These are phyloP conservation scores for Golubevia pallescens DNA, from an alignment of 1,284 basidiomycete genomes.

Conservation along the genomic window DNA sequence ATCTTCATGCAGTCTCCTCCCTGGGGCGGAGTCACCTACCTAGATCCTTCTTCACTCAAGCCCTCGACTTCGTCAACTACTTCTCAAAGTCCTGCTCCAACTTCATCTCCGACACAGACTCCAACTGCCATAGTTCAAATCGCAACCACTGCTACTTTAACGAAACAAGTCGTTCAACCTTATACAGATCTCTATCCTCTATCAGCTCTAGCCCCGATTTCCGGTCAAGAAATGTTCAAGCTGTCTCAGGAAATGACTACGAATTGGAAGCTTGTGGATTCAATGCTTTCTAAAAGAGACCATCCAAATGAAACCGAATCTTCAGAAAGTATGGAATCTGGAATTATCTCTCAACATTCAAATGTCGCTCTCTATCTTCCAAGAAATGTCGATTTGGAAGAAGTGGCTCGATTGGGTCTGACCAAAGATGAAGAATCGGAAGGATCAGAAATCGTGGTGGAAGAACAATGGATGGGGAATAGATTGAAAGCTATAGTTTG, in stretches of 20 bases:
- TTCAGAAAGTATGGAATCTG: too few species aligned
- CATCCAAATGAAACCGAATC: too few species aligned
- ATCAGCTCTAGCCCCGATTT: conserved; percentile 76
- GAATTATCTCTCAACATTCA: conserved; percentile 68
- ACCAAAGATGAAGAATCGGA: conserved; percentile 11
- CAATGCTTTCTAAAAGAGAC: too few species aligned
- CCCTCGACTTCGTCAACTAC: conserved; percentile 1
- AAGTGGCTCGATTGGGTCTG: conserved; percentile 70
- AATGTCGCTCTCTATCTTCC: conserved; percentile 82
- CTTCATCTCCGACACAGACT: conserved; percentile 6
- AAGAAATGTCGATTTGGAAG: conserved; percentile 77
- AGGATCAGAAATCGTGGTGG: conserved; percentile 72
- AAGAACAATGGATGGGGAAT: conserved; percentile 85
- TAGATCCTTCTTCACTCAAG: conserved; percentile 2
- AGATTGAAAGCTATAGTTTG: conserved; percentile 75
- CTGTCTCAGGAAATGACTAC: conserved; percentile 14
- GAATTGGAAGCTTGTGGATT: neutral
- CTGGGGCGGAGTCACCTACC: conserved; percentile 55
- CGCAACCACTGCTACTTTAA: too few species aligned
- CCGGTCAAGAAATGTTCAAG: conserved; percentile 78
- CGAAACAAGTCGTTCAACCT: too few species aligned
- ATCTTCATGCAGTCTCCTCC: conserved; percentile 46
- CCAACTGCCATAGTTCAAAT: conserved; percentile 6
- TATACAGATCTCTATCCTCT: conserved; percentile 70
- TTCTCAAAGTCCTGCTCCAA: conserved; percentile 5